Evolutionary conservation across 1,139 yeast species (phyloP), one percentile per base, ranked within the genome.

Genomic region (Kodamaea alishanica): DNA sequence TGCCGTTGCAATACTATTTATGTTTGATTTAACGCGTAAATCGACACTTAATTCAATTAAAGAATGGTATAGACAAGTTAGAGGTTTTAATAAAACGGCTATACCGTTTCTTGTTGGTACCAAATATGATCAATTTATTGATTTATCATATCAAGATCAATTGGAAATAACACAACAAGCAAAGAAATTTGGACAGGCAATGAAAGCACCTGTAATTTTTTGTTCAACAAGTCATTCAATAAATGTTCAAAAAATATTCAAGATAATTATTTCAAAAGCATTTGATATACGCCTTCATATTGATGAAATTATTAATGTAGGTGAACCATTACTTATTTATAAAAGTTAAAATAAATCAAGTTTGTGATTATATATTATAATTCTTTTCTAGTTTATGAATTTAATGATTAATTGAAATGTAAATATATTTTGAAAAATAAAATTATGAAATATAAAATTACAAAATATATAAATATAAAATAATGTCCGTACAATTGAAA

Each of bases 41-140:
- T 79, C 90, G 11, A 88, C 97, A 0, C 70, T 92, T 39, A 86
- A 86, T 54, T 84, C 94, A 10, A 76, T 92, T 38, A 87, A 88
- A 57, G 96, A 90, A 54, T 92, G 98, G 98, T 92, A 88, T 58
- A 70, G 96, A 47, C 96, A 88, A 59, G 95, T 95, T 2, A 70
- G 96, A 41, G 96, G 96, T 2, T 82, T 88, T 57, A 92, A 92
- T 65, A 82, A 81, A 54, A 84, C 92, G 0, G 97, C 98, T 20
- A 85, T 92, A 38, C 97, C 97, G 3, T 81, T 92, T 46, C 68
- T 92, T 35, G 84, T 92, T 1, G 99, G 99, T 5, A 92, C 99
- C 1, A 92, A 92, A 58, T 92, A 86, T 60, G 98, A 92, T 59
- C 71, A 84, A 47, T 90, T 92, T 60, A 80, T 87, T 27, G 92